Conservation (phyloP, 169 alveolate species). For the Toxoplasma gondii region DNA sequence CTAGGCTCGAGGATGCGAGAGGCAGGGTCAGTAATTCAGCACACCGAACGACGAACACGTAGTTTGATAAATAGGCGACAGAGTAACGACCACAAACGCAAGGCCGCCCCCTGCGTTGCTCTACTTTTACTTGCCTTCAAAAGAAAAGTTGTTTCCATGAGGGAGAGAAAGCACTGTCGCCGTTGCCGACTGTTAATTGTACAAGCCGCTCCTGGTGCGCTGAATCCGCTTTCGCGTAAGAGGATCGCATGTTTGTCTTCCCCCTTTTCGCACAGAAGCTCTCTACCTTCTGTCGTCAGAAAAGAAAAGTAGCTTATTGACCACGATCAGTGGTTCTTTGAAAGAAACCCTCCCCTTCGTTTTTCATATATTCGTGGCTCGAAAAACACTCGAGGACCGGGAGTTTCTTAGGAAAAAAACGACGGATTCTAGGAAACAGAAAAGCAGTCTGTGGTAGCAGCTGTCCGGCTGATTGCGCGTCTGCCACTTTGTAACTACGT, state of each 20-base stretch:
- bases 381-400: no score
- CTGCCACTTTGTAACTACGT: no score
- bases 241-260: background rate
- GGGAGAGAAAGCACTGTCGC: background rate
- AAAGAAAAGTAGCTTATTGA: no score
- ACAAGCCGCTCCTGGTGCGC: background rate
- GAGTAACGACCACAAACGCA: background rate
- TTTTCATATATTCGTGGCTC: no score
- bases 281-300: no score
- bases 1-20: background rate
- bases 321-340: no score
- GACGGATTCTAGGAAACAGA: no score
- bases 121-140: background rate
- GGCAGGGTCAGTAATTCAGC: background rate
- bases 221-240: background rate
- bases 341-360: no score
- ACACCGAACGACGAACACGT: no score
- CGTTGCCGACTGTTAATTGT: background rate
- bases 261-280: background rate
- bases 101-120: background rate
- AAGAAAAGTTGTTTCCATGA: background rate
- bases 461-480: no score
- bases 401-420: no score
- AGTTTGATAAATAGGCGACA: background rate
- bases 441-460: no score